Base-by-base conservation (phyloP, 1,284 basidiomycete species). In the Heterobasidion parviporum region DNA sequence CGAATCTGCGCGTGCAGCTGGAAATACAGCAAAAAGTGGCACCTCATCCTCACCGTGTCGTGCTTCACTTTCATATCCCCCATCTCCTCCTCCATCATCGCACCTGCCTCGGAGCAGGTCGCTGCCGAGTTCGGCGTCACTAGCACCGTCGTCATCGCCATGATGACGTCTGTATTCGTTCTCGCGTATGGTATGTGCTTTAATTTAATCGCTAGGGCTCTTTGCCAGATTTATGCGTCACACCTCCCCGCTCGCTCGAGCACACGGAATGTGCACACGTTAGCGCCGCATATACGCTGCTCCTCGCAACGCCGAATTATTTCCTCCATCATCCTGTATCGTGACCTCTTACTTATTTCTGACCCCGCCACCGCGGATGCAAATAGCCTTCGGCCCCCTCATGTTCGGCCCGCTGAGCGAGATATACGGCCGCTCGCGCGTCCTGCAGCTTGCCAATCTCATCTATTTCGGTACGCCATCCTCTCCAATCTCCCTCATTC, bases 101-200 rank as follows among this genome's bases (percentile, higher is more conserved):
- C 49, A 32, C 51, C 51, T n/a, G 51, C 51, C 8, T n/a, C 35
- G 3, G 12, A 43, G 36, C 51, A 52, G 51, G 34, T 52, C 14
- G 51, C 51, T 8, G 51, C 34, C 16, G 35, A 52, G 4, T 52
- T 52, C 12, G 51, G 51, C 12, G 20, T 52, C 15, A 52, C 51
- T 6, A 52, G 20, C 51, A 43, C 51, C n/a, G 78, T 75, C 3
- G 59, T 84, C 2, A 72, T 81, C 14, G 83, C 83, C 0, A 74
- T 90, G 65, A 77, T 77, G 4, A 82, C 81, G 0, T 85, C 83
- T 1, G 74, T 90, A 1, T 91, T 89, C 61, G 73, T 90, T 0
- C 72, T 89, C 34, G 85, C 80, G 15, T 87, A 80, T 61, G 82
- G 85, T 82, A 54, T 56, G 53, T 47, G 15, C 41, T 10, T 35